Base-by-base conservation (phyloP, 192 early-diverging fungal species). In the Coemansia sp. region DNA sequence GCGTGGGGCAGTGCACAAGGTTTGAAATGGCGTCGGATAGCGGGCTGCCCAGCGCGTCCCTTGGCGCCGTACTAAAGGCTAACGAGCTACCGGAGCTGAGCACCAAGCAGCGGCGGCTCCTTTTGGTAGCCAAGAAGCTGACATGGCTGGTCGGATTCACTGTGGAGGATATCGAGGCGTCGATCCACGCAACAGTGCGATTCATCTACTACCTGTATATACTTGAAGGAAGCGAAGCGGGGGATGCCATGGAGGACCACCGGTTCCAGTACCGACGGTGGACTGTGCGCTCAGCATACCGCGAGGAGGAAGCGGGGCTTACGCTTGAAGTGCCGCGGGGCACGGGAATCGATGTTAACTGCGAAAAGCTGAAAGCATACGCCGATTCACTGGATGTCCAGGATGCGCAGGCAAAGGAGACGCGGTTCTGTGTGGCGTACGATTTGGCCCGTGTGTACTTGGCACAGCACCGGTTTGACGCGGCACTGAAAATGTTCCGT, bases 271-370 rank as follows among this genome's bases (percentile, higher is more conserved):
- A 58, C 39, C 58, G 69, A 3, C 38, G 77, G 59, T 80, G 77
- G 77, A 58, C 52, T 4, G 66, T 80, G 45, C 72, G 77, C 8
- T 53, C 77, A 30, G 69, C 69, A 41, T 80, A 80, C 63, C 69
- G 77, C 45, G 77, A 80, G 53, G 77, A 80, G 21, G 69, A 71
- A 11, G 36, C 60, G 11, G 69, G 77, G 3, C 49, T 75, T 14
- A 38, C 65, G 2, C 24, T 75, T 48, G 69, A 66, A 6, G 69
- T 69, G 8, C 55, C 57, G 36, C 21, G 41, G 53, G 38, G 43
- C 5, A 20, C 55, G 14, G 72, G 63, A 18, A 60, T 75, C 59
- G 69, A 68, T 4, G 48, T 49, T 9, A 72, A 69, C 23, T 64
- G 56, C 34, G 24, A n/a, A 0, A 38, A 49, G 16, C 57, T 78